Base-by-base conservation (phyloP, 768 basidiomycete species). In the Rhizopogon vesiculosus region DNA sequence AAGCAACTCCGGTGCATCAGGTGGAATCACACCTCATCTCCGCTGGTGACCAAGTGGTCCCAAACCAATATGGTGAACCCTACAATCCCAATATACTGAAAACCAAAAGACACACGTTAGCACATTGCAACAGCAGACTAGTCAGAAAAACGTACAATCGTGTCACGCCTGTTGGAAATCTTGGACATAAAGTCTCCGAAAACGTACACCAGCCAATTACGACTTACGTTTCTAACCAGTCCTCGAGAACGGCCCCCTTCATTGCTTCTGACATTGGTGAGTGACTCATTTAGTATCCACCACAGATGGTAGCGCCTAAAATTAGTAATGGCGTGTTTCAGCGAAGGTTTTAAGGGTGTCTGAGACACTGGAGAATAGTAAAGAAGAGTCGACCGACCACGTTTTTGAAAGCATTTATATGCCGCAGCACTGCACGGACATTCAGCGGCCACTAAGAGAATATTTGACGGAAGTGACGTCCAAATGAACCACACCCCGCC, bases 11-110 rank as follows among this genome's bases (percentile, higher is more conserved):
- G 29, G 18, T 35, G 2, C 7, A 38, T 22, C 15, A 6, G 18
- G n/a, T 22, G 54, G 25, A 25, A 25, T 48, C 65, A 15, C 42
- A 72, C 66, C 61, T 72, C 69, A 29, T 74, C 72, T 2, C 39
- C 54, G 22, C 70, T 61, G 1, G 72, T 67, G 35, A 74, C 43
- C 28, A 71, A 49, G 44, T 72, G 73, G 43, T 74, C 72, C 68
- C 78, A 82, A 12, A 83, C 57, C 10, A 83, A 66, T 18, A 79
- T 64, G 1, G 74, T 73, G 61, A 78, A 80, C 58, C 77, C 74
- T 4, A 71, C 77, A 31, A 83, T 71, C 12, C 78, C 81, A 35
- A 83, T 69, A 46, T 72, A 79, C 80, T 84, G 44, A 42, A 53
- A 18, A 13, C 31, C 31, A 33, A 46, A 25, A 18, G 3, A 33